Conservation (phyloP, 148 eudicot genomes). For the Polygonum maritimum region DNA sequence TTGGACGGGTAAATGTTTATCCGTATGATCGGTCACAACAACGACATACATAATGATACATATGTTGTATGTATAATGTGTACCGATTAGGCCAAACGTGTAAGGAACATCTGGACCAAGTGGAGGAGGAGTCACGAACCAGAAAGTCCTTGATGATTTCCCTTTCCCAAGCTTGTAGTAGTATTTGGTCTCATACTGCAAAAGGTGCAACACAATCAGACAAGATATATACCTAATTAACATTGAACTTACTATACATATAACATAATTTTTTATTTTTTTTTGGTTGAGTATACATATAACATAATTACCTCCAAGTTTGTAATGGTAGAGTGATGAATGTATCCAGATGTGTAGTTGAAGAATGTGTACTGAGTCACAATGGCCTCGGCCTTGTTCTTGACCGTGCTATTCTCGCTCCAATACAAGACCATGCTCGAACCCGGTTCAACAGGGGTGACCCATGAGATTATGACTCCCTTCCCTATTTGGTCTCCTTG, state of each 20-base stretch:
- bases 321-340: slow-evolving; percentile 67
- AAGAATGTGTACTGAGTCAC: slow-evolving; percentile 44
- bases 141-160: slow-evolving; percentile 45
- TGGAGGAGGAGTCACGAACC: slow-evolving; percentile 74
- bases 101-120: slow-evolving; percentile 73
- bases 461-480: slow-evolving; percentile 85
- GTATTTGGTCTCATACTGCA: slow-evolving; percentile 55
- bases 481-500: slow-evolving; percentile 89
- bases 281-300: too few relatives aligned
- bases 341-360: slow-evolving; percentile 71
- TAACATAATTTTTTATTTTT: background rate
- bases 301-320: slow-evolving; percentile 40
- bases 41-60: too few relatives aligned
- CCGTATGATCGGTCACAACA: too few relatives aligned
- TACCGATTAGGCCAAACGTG: slow-evolving; percentile 69
- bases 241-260: slow-evolving; percentile 1
- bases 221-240: background rate
- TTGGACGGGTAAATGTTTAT: too few relatives aligned
- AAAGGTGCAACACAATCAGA: background rate
- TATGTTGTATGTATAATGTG: too few relatives aligned
- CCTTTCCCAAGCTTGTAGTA: slow-evolving; percentile 63
- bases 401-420: slow-evolving; percentile 35
- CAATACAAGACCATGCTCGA: slow-evolving; percentile 47
- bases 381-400: slow-evolving; percentile 26
- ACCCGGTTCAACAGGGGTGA: slow-evolving; percentile 56